phyloP scores from a whole-genome alignment of 2,329 filamentous ascomycete species.

The Dactylellina leptospora region DNA sequence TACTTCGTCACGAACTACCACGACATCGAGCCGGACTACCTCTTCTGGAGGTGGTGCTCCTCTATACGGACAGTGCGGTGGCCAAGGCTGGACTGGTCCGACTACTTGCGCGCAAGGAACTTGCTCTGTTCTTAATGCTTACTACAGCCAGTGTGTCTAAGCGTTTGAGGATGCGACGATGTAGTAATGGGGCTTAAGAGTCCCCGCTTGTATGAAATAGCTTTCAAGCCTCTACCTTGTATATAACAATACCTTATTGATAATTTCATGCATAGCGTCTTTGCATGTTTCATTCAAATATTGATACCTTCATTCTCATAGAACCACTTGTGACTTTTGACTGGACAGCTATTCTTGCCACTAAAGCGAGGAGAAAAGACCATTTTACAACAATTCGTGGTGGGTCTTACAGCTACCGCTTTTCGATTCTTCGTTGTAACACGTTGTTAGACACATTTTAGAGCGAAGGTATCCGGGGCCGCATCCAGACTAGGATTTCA shows the following conservation, averaged over 20 bases:
- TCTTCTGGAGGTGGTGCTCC: constrained; percentile 2
- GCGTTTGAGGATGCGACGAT: constrained; percentile 8
- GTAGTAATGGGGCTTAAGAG: neutral
- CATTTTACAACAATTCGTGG: too few relatives aligned
- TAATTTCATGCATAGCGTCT: constrained; percentile 40
- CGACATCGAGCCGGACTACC: constrained; percentile 40
- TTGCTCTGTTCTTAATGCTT: constrained; percentile 27
- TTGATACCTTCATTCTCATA: too few relatives aligned
- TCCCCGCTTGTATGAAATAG: constrained; percentile 14
- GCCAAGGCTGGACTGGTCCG: constrained; percentile 34
- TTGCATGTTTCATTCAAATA: constrained; percentile 17
- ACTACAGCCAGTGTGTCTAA: constrained; percentile 50
- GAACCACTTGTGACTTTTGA: too few relatives aligned
- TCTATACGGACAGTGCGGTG: constrained; percentile 50
- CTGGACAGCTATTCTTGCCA: neutral
- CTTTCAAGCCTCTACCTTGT: constrained; percentile 22
- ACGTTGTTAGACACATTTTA: too few relatives aligned
- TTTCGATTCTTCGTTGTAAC: too few relatives aligned
- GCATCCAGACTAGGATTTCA: too few relatives aligned
- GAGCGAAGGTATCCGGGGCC: too few relatives aligned
- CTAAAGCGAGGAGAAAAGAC: too few relatives aligned
- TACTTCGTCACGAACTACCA: constrained; percentile 24
- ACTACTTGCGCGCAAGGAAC: constrained; percentile 45
- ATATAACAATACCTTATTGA: constrained; percentile 33
- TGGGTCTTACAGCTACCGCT: too few relatives aligned